Percentiles rank a stretch among this genome's conserved stretches.
These are phyloP conservation scores for Escovopsis weberi DNA, from an alignment of 2,329 filamentous ascomycete species.

Conservation along the genomic window DNA sequence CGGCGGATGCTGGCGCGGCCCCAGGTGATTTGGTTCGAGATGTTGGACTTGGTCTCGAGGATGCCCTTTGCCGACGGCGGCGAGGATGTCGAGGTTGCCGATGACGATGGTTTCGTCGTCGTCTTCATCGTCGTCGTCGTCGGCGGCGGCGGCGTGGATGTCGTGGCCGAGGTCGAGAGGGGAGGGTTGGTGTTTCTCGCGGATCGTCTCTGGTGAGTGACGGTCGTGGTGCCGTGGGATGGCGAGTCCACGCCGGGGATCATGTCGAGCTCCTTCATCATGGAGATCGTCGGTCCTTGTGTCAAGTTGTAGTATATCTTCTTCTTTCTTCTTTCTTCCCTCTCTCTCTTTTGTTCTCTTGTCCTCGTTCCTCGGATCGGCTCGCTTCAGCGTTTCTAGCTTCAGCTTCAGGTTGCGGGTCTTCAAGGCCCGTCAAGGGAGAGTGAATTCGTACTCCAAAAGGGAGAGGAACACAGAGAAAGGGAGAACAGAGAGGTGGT, in stretches of 20 bases:
- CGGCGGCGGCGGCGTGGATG: too few relatives aligned
- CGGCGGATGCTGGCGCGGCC: conserved; percentile 12
- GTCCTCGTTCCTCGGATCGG: too few relatives aligned
- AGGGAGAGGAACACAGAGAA: too few relatives aligned
- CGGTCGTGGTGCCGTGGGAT: not conserved
- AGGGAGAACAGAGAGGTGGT: too few relatives aligned
- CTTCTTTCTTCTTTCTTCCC: not conserved
- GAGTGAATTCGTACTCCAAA: too few relatives aligned
- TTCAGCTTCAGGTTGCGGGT: too few relatives aligned
- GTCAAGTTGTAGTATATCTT: too few relatives aligned
- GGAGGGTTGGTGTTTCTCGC: not conserved
- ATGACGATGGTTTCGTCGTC: not conserved
- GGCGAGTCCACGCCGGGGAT: not conserved
- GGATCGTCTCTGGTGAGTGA: not conserved
- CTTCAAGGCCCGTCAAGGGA: too few relatives aligned
- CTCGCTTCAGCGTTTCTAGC: too few relatives aligned
- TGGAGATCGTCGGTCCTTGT: too few relatives aligned
- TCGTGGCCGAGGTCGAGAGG: too few relatives aligned
- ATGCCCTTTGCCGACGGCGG: not conserved
- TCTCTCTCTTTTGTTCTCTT: not conserved
- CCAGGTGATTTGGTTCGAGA: conserved; percentile 7
- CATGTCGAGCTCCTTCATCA: not conserved
- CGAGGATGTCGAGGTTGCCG: not conserved
- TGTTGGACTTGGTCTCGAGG: not conserved
- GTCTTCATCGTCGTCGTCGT: too few relatives aligned